Evolutionary conservation across 805 yeast species (phyloP).

Genomic region (Scheffersomyces lignosus): DNA sequence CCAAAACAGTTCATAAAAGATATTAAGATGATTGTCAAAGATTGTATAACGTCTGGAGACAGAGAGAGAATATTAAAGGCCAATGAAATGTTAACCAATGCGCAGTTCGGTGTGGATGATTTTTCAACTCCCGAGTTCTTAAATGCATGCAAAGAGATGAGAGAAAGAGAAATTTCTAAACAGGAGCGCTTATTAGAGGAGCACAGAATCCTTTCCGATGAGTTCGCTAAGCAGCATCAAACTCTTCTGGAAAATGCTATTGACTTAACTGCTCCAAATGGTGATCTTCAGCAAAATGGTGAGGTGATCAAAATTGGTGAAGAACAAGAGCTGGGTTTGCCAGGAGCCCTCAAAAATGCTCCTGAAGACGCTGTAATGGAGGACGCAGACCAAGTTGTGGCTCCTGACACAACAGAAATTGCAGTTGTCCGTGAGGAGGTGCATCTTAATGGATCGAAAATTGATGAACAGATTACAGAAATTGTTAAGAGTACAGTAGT

Average conservation of each 20-base stretch:
- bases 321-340: no score
- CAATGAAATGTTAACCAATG: constrained; percentile 94
- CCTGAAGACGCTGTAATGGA: neutral
- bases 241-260: constrained; percentile 3
- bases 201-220: constrained; percentile 27
- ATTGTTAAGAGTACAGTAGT: no score
- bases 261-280: neutral
- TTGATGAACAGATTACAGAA: neutral
- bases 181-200: constrained; percentile 45
- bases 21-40: constrained; percentile 78
- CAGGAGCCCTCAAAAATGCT: no score
- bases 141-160: constrained; percentile 72
- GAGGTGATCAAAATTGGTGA: neutral
- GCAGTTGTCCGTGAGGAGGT: neutral
- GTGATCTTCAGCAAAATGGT: neutral
- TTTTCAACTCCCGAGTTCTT: constrained; percentile 70
- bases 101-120: constrained; percentile 94
- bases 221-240: constrained; percentile 18
- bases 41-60: constrained; percentile 72
- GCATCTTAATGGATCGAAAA: neutral
- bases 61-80: constrained; percentile 81
- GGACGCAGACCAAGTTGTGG: neutral
- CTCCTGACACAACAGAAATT: neutral
- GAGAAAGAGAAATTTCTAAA: constrained; percentile 61
- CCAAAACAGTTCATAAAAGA: constrained; percentile 89